These are phyloP conservation scores for Clonostachys byssicola DNA, from an alignment of 2,329 filamentous ascomycete genomes.

Conservation along the genomic window DNA sequence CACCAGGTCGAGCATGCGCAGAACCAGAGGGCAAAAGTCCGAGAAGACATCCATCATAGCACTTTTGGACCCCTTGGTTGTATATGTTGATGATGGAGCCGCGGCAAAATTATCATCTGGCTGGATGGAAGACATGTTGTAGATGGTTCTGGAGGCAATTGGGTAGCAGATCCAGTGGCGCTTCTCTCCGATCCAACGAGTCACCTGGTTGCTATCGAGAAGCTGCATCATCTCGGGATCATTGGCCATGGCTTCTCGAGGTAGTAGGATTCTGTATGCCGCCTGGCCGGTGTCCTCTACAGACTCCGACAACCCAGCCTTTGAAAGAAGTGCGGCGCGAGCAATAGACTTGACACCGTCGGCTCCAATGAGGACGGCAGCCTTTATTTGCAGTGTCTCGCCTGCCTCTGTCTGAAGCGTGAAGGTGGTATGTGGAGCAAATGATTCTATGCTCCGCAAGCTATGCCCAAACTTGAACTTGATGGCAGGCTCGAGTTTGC, in stretches of 20 bases:
- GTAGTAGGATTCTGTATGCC: conserved; percentile 75
- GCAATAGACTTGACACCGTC: conserved; percentile 52
- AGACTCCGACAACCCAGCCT: conserved; percentile 32
- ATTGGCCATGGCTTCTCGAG: conserved; percentile 58
- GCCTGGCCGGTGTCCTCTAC: conserved; percentile 67
- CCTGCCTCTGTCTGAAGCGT: conserved; percentile 53
- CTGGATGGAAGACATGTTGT: conserved; percentile 60
- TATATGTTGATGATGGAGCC: conserved; percentile 56
- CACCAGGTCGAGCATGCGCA: conserved; percentile 55
- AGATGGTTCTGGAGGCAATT: conserved; percentile 61
- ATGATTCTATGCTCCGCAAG: conserved; percentile 52
- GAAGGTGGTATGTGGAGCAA: conserved; percentile 55
- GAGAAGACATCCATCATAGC: conserved; percentile 57
- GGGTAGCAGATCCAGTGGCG: conserved; percentile 78
- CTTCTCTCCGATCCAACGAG: conserved; percentile 72
- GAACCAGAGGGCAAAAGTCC: conserved; percentile 57
- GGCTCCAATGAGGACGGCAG: conserved; percentile 46
- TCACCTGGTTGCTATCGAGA: conserved; percentile 62
- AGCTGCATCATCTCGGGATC: conserved; percentile 67
- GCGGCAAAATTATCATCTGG: conserved; percentile 57
- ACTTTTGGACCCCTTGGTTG: conserved; percentile 55
- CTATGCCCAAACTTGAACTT: conserved; percentile 64
- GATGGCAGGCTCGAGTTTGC: conserved; percentile 57
- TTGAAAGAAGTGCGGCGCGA: conserved; percentile 48
- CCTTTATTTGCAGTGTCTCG: conserved; percentile 47